phyloP scores from a whole-genome alignment of 148 eudicot species.

The Bassia scoparia region DNA sequence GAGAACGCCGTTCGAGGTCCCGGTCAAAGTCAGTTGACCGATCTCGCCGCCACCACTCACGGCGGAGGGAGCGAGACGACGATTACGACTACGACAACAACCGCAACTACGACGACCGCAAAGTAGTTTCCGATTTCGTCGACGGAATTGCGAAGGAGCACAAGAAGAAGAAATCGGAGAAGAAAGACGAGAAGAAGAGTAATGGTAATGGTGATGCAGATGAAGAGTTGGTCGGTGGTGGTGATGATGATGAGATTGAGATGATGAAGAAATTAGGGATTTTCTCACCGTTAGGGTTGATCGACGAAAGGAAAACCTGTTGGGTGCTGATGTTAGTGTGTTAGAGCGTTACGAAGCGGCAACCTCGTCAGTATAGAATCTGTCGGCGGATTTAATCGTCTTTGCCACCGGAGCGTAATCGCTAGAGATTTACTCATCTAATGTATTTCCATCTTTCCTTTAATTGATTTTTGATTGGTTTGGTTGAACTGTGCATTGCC shows the following conservation, averaged over 20 bases:
- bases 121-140: slow-evolving; percentile 45
- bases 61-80: slow-evolving; percentile 43
- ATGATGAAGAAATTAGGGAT: slow-evolving; percentile 96
- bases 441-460: not conserved
- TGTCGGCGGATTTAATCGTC: slow-evolving; percentile 96
- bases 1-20: slow-evolving; percentile 33
- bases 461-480: too few species aligned
- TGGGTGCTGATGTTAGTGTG: slow-evolving; percentile 76
- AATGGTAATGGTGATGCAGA: slow-evolving; percentile 16
- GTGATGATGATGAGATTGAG: slow-evolving; percentile 68
- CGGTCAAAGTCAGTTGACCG: slow-evolving; percentile 56
- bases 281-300: slow-evolving; percentile 91
- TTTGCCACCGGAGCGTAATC: slow-evolving; percentile 81
- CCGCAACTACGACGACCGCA: slow-evolving; percentile 37
- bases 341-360: slow-evolving; percentile 86
- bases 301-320: slow-evolving; percentile 91
- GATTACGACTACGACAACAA: slow-evolving; percentile 40
- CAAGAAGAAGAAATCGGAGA: slow-evolving; percentile 40
- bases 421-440: slow-evolving; percentile 20
- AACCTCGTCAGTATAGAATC: slow-evolving; percentile 95
- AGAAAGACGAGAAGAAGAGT: slow-evolving; percentile 10
- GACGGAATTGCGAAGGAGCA: slow-evolving; percentile 55
- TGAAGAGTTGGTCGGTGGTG: slow-evolving; percentile 19
- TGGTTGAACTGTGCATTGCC: too few species aligned
- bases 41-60: slow-evolving; percentile 38